Conservation (phyloP, 495 filamentous ascomycete species). For the Talaromyces trachyspermus region DNA sequence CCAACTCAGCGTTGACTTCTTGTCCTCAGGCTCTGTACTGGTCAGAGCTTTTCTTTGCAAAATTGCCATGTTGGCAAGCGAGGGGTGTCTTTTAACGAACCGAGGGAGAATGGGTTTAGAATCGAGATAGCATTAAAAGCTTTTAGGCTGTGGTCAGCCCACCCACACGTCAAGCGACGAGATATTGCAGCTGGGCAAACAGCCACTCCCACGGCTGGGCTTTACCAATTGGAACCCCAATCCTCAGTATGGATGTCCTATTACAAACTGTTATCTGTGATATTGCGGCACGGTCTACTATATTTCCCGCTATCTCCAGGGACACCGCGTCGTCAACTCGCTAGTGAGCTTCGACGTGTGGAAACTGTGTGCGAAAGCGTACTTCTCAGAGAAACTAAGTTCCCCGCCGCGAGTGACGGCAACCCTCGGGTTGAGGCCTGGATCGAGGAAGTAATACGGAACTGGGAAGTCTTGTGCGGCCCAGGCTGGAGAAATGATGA, state of each 20-base stretch:
- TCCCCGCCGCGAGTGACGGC: constrained; percentile 71
- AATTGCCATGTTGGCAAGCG: constrained; percentile 57
- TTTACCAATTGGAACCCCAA: constrained; percentile 16
- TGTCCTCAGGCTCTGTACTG: constrained; percentile 58
- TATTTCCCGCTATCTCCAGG: constrained; percentile 26
- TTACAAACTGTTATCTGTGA: constrained; percentile 61
- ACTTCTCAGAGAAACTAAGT: constrained; percentile 64
- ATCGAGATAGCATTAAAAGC: constrained; percentile 31
- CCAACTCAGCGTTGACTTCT: constrained; percentile 18
- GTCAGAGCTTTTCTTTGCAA: constrained; percentile 71
- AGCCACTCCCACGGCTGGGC: constrained; percentile 8
- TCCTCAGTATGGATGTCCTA: constrained; percentile 66
- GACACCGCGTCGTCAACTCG: constrained; percentile 54
- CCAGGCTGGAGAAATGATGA: constrained; percentile 67
- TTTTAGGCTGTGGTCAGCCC: constrained; percentile 34
- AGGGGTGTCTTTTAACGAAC: constrained; percentile 37
- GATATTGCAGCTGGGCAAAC: constrained; percentile 28
- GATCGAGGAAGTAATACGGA: constrained; percentile 68
- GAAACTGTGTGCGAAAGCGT: constrained; percentile 67
- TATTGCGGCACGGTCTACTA: constrained; percentile 34
- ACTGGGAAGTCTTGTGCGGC: constrained; percentile 77
- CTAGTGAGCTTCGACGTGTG: constrained; percentile 64
- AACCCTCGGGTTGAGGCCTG: constrained; percentile 74
- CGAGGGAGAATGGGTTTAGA: constrained; percentile 17
- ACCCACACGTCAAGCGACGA: constrained; percentile 29